These are phyloP conservation scores for Pythium pyrilobum DNA, from an alignment of 352 stramenopile genomes.

Conservation along the genomic window DNA sequence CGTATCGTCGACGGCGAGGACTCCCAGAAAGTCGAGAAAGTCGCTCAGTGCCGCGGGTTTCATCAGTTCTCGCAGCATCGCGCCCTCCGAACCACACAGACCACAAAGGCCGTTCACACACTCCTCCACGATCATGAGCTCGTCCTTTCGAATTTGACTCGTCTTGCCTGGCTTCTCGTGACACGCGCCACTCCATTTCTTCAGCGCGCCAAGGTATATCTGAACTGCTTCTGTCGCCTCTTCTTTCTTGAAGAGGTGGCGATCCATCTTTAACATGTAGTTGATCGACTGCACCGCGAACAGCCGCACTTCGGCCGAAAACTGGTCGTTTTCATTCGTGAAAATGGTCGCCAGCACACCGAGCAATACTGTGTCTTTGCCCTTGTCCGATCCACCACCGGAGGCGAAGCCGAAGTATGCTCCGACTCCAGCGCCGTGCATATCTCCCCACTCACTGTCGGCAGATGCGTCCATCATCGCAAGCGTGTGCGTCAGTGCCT, in stretches of 20 bases:
- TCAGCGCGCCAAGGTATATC: constrained; percentile 49
- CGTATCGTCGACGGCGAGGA: constrained; percentile 26
- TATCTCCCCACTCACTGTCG: constrained; percentile 64
- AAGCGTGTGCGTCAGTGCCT: constrained; percentile 76
- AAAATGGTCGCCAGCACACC: constrained; percentile 51
- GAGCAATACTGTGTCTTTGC: constrained; percentile 60
- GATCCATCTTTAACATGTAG: constrained; percentile 83
- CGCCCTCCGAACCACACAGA: constrained; percentile 49
- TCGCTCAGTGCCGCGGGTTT: constrained; percentile 28
- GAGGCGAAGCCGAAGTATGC: constrained; percentile 53
- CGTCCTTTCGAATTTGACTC: constrained; percentile 18
- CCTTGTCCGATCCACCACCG: constrained; percentile 15
- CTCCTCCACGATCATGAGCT: constrained; percentile 77
- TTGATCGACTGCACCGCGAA: constrained; percentile 79
- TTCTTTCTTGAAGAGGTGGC: constrained; percentile 44
- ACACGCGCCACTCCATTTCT: constrained; percentile 23
- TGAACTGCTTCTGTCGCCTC: constrained; percentile 39
- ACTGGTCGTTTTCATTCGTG: constrained; percentile 26
- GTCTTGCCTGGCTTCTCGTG: neutral
- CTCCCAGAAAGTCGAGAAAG: constrained; percentile 53
- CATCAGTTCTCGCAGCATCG: constrained; percentile 50
- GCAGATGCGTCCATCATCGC: constrained; percentile 83
- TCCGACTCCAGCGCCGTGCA: constrained; percentile 22
- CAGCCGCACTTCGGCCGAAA: constrained; percentile 41
- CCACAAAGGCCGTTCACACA: constrained; percentile 67